Conservation (phyloP, 2,329 filamentous ascomycete species). For the Hirsutella rhossiliensis region DNA sequence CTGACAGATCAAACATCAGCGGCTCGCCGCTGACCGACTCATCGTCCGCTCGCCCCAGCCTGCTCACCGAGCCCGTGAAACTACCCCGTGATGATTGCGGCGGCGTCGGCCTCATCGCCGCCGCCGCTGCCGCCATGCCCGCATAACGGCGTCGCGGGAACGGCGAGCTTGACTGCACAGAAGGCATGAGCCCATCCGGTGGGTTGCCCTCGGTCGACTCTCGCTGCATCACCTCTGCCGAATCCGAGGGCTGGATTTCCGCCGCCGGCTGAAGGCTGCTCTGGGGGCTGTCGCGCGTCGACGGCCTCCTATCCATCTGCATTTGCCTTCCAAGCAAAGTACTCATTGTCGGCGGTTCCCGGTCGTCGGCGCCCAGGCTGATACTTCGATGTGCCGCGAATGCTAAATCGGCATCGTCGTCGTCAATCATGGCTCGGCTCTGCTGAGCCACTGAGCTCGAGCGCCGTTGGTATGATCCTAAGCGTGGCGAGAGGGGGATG, state of each 20-base stretch:
- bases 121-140: constrained; percentile 22
- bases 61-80: constrained; percentile 26
- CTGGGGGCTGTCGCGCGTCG: constrained; percentile 9
- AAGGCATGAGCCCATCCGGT: constrained; percentile 29
- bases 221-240: constrained; percentile 26
- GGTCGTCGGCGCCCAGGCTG: constrained; percentile 53
- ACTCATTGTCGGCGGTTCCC: constrained; percentile 53
- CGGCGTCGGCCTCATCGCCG: constrained; percentile 24
- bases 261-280: constrained; percentile 27
- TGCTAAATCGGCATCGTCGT: constrained; percentile 49
- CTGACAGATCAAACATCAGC: constrained; percentile 61
- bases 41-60: constrained; percentile 28
- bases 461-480: constrained; percentile 43
- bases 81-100: constrained; percentile 33
- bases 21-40: constrained; percentile 54
- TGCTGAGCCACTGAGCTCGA: constrained; percentile 60
- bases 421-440: constrained; percentile 38
- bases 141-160: constrained; percentile 34
- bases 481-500: constrained; percentile 59
- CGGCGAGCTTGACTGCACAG: constrained; percentile 28
- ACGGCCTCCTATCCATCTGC: constrained; percentile 20
- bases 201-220: constrained; percentile 33
- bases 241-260: constrained; percentile 25
- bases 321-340: constrained; percentile 39
- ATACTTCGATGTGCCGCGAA: constrained; percentile 53